Conservation (phyloP, 176 grass and related monocot genomes). For the Alloteropsis semialata region DNA sequence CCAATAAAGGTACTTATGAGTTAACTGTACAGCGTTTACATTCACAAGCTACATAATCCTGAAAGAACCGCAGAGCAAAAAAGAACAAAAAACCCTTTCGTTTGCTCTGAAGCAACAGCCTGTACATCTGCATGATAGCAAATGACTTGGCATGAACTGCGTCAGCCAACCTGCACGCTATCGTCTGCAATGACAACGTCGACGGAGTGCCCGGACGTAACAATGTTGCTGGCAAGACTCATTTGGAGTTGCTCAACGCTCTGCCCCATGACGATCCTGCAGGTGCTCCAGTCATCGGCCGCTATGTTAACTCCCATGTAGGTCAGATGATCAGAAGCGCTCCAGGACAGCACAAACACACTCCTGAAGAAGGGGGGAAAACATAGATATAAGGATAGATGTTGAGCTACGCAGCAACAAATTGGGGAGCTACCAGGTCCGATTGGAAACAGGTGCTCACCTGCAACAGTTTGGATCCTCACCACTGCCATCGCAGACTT, state of each 20-base stretch:
- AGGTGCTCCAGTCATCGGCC: conserved; percentile 49
- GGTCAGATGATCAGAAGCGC: conserved; percentile 36
- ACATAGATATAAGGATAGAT: too few relatives aligned
- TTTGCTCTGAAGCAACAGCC: too few relatives aligned
- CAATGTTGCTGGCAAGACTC: not conserved
- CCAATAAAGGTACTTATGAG: too few relatives aligned
- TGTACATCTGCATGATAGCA: too few relatives aligned
- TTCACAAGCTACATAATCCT: too few relatives aligned
- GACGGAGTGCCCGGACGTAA: not conserved
- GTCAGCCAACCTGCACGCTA: not conserved
- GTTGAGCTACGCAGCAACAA: too few relatives aligned
- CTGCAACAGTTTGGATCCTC: conserved; percentile 50
- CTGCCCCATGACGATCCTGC: conserved; percentile 35
- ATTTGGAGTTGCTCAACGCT: not conserved
- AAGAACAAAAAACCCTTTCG: too few relatives aligned
- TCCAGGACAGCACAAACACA: conserved; percentile 29
- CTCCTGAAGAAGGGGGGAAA: conserved; percentile 37
- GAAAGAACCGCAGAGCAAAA: too few relatives aligned
- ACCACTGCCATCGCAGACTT: conserved; percentile 41
- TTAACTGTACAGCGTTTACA: too few relatives aligned
- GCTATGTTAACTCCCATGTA: conserved; percentile 32
- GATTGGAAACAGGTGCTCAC: too few relatives aligned
- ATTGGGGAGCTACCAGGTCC: too few relatives aligned
- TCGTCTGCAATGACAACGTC: conserved; percentile 3
- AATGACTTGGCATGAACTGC: too few relatives aligned